phyloP scores from a whole-genome alignment of 225 moss, liverwort and hornwort genomes.

The Physcomitrium patens region DNA sequence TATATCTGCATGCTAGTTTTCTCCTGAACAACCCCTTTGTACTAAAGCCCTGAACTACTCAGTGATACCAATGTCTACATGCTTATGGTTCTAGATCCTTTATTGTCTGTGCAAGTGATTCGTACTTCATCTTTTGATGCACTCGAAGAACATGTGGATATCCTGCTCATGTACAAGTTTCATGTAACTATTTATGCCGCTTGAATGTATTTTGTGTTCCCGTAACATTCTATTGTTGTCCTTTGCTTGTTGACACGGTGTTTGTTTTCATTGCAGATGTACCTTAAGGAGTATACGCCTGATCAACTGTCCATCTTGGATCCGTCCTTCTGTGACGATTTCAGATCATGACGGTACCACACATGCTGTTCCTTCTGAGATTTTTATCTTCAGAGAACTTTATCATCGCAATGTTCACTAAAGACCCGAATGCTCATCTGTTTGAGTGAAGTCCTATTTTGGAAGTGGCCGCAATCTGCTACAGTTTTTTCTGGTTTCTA shows the following conservation, averaged over 20 bases:
- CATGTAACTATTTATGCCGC: not conserved
- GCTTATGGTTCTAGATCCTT: not conserved
- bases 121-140: not conserved
- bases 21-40: not conserved
- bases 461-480: constrained; percentile 2
- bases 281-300: constrained; percentile 87
- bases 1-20: not conserved
- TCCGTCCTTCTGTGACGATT: constrained; percentile 78
- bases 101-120: not conserved
- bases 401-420: not conserved
- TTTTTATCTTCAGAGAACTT: not conserved
- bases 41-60: not conserved
- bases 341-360: constrained; percentile 83
- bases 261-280: constrained; percentile 56
- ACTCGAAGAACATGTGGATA: not conserved
- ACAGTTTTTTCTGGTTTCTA: not conserved
- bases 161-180: not conserved
- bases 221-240: not conserved
- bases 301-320: constrained; percentile 93
- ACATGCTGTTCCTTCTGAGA: not conserved
- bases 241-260: constrained; percentile 11
- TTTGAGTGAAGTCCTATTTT: not conserved
- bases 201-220: not conserved
- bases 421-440: not conserved
- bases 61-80: not conserved